phyloP scores from a whole-genome alignment of 352 stramenopile genomes.

The Phytophthora hibernalis region DNA sequence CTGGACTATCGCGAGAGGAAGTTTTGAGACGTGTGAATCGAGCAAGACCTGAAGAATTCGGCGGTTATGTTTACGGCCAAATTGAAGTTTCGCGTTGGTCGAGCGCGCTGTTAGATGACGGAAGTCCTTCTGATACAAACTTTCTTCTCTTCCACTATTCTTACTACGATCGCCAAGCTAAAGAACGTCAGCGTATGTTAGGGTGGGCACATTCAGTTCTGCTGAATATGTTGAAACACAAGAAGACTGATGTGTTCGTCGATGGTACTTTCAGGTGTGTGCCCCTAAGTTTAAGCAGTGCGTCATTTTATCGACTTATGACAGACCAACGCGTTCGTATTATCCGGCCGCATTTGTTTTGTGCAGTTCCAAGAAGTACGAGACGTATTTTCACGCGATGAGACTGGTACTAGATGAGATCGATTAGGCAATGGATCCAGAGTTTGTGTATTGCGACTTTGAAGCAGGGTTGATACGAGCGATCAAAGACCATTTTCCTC shows the following conservation, averaged over 20 bases:
- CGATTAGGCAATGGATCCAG: background rate
- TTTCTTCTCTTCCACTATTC: conserved; percentile 6
- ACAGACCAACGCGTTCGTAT: conserved; percentile 1
- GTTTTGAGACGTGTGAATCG: background rate
- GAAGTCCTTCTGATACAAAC: background rate
- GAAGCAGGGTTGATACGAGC: background rate
- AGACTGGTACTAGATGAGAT: conserved; percentile 8
- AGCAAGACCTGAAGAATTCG: background rate
- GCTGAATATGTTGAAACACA: no score
- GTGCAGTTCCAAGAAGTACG: conserved; percentile 1
- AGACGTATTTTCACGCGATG: conserved; percentile 23
- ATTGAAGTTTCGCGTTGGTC: background rate
- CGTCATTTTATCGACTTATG: conserved; percentile 8
- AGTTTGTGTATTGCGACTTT: conserved; percentile 23
- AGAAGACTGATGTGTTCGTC: background rate
- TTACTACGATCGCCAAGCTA: background rate
- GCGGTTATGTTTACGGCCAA: background rate
- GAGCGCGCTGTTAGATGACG: background rate
- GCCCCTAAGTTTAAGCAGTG: conserved; percentile 1
- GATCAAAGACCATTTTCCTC: background rate
- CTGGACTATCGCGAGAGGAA: background rate
- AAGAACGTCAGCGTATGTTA: background rate
- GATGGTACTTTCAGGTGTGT: conserved; percentile 1
- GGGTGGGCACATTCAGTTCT: background rate
- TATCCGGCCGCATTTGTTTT: conserved; percentile 14